phyloP scores from a whole-genome alignment of 1,284 basidiomycete genomes.

The Heterobasidion occidentale region DNA sequence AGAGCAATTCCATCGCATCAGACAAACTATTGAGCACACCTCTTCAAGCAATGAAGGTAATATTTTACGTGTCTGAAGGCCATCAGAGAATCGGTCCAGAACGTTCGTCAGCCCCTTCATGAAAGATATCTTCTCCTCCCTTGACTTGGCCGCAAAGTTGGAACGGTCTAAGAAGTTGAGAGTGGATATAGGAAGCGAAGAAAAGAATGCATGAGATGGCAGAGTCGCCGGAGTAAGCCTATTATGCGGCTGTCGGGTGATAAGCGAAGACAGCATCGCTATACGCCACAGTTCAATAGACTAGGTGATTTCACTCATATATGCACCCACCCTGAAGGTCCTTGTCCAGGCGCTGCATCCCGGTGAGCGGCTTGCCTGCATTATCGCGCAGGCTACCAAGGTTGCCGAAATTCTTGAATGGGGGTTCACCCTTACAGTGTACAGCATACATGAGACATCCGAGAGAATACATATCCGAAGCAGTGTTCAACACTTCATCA shows the following conservation, averaged over 20 bases:
- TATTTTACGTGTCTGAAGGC: slow-evolving; percentile 83
- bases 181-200: slow-evolving; percentile 93
- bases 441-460: slow-evolving; percentile 88
- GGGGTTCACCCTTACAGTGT: slow-evolving; percentile 82
- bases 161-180: slow-evolving; percentile 95
- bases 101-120: slow-evolving; percentile 86
- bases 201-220: slow-evolving; percentile 86
- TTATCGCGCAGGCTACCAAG: slow-evolving; percentile 75
- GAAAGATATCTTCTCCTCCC: slow-evolving; percentile 95
- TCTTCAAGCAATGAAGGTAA: slow-evolving; percentile 94
- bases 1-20: background rate
- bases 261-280: slow-evolving; percentile 74
- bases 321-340: slow-evolving; percentile 55
- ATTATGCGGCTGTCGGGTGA: slow-evolving; percentile 70
- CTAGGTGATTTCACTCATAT: background rate
- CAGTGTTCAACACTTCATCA: slow-evolving; percentile 79
- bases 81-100: slow-evolving; percentile 82
- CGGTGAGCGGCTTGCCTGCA: slow-evolving; percentile 57
- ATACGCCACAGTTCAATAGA: background rate
- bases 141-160: slow-evolving; percentile 88
- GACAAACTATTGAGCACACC: slow-evolving; percentile 32
- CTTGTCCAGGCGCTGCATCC: slow-evolving; percentile 53
- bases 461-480: slow-evolving; percentile 93
- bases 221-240: slow-evolving; percentile 77
- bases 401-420: slow-evolving; percentile 85